Conservation (phyloP, 164 flowering plant species). For the Platanus orientalis region DNA sequence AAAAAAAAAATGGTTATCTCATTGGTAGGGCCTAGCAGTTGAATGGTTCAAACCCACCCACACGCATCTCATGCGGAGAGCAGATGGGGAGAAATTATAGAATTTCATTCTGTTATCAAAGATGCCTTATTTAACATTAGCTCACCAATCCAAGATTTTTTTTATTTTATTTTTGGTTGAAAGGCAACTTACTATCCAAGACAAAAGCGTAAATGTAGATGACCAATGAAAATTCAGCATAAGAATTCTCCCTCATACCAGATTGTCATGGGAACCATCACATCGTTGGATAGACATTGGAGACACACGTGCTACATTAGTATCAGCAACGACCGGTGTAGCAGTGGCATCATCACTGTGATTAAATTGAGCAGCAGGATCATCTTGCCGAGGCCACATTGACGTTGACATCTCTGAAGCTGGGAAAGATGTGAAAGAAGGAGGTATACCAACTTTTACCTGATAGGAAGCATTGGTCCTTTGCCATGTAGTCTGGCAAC, state of each 20-base stretch:
- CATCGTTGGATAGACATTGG: slow-evolving; percentile 24
- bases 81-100: not conserved
- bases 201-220: no score
- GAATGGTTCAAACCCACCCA: not conserved
- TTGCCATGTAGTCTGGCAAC: slow-evolving; percentile 27
- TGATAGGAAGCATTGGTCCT: slow-evolving; percentile 30
- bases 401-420: slow-evolving; percentile 24
- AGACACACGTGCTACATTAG: slow-evolving; percentile 17
- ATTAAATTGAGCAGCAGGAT: slow-evolving; percentile 11
- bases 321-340: slow-evolving; percentile 17
- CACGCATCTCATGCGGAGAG: not conserved
- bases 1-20: no score
- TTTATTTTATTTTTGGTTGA: no score
- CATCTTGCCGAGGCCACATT: slow-evolving; percentile 39
- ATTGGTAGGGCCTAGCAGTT: not conserved
- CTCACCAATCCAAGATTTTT: not conserved
- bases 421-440: slow-evolving; percentile 20
- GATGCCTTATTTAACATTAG: not conserved
- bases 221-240: not conserved
- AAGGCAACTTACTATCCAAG: not conserved
- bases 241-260: slow-evolving; percentile 25
- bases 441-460: slow-evolving; percentile 23
- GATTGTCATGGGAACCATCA: slow-evolving; percentile 30
- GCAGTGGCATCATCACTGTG: slow-evolving; percentile 21
- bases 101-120: not conserved